A percentile compares a stretch with the other conserved stretches of the same genome.
Evolutionary conservation across 805 yeast species (phyloP).

Genomic region (Pichia paraexigua): DNA sequence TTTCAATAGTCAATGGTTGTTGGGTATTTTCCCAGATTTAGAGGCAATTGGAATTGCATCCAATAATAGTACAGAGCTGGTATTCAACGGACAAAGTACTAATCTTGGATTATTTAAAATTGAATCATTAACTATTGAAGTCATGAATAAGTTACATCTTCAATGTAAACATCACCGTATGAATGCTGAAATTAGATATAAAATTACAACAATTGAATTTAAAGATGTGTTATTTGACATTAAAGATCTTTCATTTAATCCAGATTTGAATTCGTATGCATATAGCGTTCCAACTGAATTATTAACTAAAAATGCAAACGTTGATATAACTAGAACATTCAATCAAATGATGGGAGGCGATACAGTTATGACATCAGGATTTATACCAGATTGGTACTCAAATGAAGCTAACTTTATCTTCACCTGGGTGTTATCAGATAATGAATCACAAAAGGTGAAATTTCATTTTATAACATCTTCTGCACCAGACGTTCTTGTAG

Average conservation of each 20-base stretch:
- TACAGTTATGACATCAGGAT: conserved; percentile 1
- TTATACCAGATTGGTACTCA: not conserved
- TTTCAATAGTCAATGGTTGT: not conserved
- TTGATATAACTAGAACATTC: not conserved
- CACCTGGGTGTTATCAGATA: conserved; percentile 2
- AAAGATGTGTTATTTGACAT: not conserved
- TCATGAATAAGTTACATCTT: not conserved
- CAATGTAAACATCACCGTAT: not conserved
- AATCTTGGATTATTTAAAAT: too few species aligned
- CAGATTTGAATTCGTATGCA: not conserved
- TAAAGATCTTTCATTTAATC: conserved; percentile 5
- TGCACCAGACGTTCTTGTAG: conserved; percentile 1
- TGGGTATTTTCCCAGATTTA: not conserved
- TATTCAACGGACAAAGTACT: too few species aligned
- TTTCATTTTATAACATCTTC: not conserved
- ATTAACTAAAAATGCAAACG: not conserved
- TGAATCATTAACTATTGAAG: not conserved
- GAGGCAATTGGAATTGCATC: not conserved
- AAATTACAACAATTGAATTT: not conserved
- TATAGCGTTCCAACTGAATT: not conserved
- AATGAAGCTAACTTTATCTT: not conserved
- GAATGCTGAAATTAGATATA: not conserved
- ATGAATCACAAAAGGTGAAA: not conserved
- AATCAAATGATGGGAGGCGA: not conserved
- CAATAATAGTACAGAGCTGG: not conserved